A percentile compares a stretch with the other conserved stretches of the same genome.
Evolutionary conservation across 768 basidiomycete species (phyloP).

Genomic region (Tephrocybe sp.): DNA sequence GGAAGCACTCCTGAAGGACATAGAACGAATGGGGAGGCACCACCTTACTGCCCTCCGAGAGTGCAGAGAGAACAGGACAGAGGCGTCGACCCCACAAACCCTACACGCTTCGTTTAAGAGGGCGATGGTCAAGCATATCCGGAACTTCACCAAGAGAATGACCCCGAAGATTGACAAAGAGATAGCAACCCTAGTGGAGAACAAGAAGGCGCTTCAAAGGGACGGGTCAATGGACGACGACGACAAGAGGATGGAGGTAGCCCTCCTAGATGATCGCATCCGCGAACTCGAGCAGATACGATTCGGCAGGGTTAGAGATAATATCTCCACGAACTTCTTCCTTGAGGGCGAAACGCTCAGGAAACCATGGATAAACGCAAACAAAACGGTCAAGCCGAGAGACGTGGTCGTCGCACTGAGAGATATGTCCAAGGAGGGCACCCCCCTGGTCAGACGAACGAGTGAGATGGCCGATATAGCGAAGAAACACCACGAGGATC

Average conservation of each 20-base stretch:
- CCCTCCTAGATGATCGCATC: slow-evolving; percentile 7
- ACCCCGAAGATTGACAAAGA: background rate
- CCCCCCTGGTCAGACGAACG: slow-evolving; percentile 6
- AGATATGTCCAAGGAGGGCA: background rate
- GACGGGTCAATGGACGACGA: background rate
- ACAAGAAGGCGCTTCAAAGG: background rate
- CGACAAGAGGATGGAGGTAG: background rate
- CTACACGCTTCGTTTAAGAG: slow-evolving; percentile 1
- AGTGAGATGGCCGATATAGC: slow-evolving; percentile 33
- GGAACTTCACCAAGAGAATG: background rate
- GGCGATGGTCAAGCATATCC: background rate
- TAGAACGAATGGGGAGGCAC: too few relatives aligned
- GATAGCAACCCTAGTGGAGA: background rate
- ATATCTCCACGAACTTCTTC: slow-evolving; percentile 4
- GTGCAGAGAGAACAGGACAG: background rate
- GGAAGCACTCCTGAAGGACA: too few relatives aligned
- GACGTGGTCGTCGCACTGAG: slow-evolving; percentile 18
- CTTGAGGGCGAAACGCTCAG: slow-evolving; percentile 17
- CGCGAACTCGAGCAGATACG: background rate
- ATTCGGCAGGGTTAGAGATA: background rate
- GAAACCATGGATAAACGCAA: slow-evolving; percentile 19
- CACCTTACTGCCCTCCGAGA: too few relatives aligned
- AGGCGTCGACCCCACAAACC: background rate
- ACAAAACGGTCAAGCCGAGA: slow-evolving; percentile 8
- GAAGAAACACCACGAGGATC: slow-evolving; percentile 22